Evolutionary conservation across 164 flowering plant genomes (phyloP).

Genomic region (Sextonia rubra): DNA sequence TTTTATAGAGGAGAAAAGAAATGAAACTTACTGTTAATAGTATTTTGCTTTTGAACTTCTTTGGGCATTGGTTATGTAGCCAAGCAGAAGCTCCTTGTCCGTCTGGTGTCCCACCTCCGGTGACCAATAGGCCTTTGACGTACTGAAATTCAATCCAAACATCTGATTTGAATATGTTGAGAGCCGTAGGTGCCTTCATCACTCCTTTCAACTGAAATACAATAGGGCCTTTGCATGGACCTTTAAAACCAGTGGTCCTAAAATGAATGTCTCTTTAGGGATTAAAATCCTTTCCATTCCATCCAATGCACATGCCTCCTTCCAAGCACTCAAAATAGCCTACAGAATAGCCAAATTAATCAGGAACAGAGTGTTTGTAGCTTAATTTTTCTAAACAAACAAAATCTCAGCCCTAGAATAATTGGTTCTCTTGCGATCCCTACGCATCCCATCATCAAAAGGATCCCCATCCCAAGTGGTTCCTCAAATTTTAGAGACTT

Average conservation of each 20-base stretch:
- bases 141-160: slow-evolving; percentile 36
- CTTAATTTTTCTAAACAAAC: background rate
- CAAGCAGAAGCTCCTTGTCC: slow-evolving; percentile 49
- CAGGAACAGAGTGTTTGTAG: background rate
- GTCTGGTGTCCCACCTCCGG: slow-evolving; percentile 47
- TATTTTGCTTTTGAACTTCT: slow-evolving; percentile 7
- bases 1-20: background rate
- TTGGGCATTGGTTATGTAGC: slow-evolving; percentile 18
- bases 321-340: slow-evolving; percentile 46
- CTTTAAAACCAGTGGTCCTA: slow-evolving; percentile 25
- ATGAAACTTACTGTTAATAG: slow-evolving; percentile 45
- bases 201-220: slow-evolving; percentile 21
- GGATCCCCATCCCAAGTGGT: too few relatives aligned
- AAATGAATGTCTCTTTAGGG: slow-evolving; percentile 29
- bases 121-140: slow-evolving; percentile 23
- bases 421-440: background rate
- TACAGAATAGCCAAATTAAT: slow-evolving; percentile 2
- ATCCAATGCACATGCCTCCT: slow-evolving; percentile 30
- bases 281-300: slow-evolving; percentile 23
- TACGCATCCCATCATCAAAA: too few relatives aligned
- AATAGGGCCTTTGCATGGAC: slow-evolving; percentile 31
- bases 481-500: too few relatives aligned
- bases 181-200: slow-evolving; percentile 20
- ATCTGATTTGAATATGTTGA: slow-evolving; percentile 1
- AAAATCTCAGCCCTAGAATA: background rate